These are phyloP conservation scores for Pythium graminicola DNA, from an alignment of 352 stramenopile species.

Conservation along the genomic window DNA sequence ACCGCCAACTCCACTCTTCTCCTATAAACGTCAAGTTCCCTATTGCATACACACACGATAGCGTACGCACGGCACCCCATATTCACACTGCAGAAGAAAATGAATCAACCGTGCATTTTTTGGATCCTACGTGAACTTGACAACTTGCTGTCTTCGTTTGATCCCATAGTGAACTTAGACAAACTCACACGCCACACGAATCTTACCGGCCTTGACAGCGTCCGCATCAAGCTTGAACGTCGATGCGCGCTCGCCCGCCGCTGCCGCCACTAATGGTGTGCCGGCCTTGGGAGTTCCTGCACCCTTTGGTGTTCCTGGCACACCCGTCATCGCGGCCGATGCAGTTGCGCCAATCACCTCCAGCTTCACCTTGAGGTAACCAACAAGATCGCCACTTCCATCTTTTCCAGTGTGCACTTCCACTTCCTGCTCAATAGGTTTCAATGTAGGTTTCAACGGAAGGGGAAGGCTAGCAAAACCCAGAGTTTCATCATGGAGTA, in stretches of 20 bases:
- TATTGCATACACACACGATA: no score
- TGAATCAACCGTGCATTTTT: slow-evolving; percentile 1
- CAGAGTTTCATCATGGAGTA: slow-evolving; percentile 41
- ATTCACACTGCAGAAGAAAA: not conserved
- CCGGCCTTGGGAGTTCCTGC: slow-evolving; percentile 5
- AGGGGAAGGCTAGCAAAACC: slow-evolving; percentile 22
- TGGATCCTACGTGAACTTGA: not conserved
- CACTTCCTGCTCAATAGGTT: slow-evolving; percentile 16
- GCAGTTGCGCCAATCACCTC: slow-evolving; percentile 21
- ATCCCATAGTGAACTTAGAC: slow-evolving; percentile 9
- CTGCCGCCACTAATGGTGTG: not conserved
- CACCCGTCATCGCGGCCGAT: slow-evolving; percentile 1
- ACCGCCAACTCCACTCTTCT: no score
- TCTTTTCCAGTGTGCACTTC: slow-evolving; percentile 17
- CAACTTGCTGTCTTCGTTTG: no score
- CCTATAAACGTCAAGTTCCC: no score
- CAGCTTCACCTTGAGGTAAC: slow-evolving; percentile 20
- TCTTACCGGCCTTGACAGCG: slow-evolving; percentile 24
- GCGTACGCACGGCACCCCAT: no score
- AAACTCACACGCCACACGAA: slow-evolving; percentile 25
- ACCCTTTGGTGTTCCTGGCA: not conserved
- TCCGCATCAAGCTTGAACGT: slow-evolving; percentile 19
- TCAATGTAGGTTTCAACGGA: slow-evolving; percentile 7
- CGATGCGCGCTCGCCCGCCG: not conserved
- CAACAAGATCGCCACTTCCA: slow-evolving; percentile 12